Evolutionary conservation across 2,329 filamentous ascomycete genomes (phyloP).

Genomic region (Fusarium tricinctum): DNA sequence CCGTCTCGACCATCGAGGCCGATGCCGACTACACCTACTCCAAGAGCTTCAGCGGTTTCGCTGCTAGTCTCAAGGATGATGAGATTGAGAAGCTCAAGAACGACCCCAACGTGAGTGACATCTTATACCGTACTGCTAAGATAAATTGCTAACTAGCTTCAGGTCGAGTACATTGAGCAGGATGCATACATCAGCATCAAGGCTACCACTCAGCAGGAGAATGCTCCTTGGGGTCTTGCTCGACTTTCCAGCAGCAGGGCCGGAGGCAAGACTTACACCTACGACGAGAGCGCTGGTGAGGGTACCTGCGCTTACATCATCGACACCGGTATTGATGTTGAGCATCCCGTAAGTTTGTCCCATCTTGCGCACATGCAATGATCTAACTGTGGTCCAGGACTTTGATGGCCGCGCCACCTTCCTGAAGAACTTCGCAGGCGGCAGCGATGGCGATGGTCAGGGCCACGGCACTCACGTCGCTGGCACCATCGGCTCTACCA

Average conservation of each 20-base stretch:
- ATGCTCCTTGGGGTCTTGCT: slow-evolving; percentile 58
- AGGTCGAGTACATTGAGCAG: slow-evolving; percentile 58
- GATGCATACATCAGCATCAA: slow-evolving; percentile 53
- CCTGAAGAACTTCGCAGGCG: slow-evolving; percentile 49
- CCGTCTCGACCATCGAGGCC: slow-evolving; percentile 50
- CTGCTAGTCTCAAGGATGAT: slow-evolving; percentile 47
- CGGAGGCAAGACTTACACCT: slow-evolving; percentile 54
- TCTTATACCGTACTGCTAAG: too few relatives aligned
- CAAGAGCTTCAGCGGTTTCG: slow-evolving; percentile 48
- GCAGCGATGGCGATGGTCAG: slow-evolving; percentile 49
- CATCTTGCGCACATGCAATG: too few relatives aligned
- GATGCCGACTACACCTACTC: slow-evolving; percentile 52
- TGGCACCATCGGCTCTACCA: slow-evolving; percentile 53
- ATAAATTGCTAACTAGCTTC: neutral
- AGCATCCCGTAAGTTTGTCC: slow-evolving; percentile 54
- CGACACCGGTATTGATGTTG: slow-evolving; percentile 60
- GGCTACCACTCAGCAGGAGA: slow-evolving; percentile 51
- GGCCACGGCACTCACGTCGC: slow-evolving; percentile 61
- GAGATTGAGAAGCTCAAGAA: slow-evolving; percentile 49
- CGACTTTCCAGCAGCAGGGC: slow-evolving; percentile 55
- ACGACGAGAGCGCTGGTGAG: slow-evolving; percentile 57
- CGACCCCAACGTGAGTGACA: slow-evolving; percentile 47
- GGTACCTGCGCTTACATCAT: slow-evolving; percentile 62
- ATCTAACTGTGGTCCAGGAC: slow-evolving; percentile 37
- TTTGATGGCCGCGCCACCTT: slow-evolving; percentile 55